Conservation (phyloP, 495 filamentous ascomycete genomes). For the Echria macrotheca region DNA sequence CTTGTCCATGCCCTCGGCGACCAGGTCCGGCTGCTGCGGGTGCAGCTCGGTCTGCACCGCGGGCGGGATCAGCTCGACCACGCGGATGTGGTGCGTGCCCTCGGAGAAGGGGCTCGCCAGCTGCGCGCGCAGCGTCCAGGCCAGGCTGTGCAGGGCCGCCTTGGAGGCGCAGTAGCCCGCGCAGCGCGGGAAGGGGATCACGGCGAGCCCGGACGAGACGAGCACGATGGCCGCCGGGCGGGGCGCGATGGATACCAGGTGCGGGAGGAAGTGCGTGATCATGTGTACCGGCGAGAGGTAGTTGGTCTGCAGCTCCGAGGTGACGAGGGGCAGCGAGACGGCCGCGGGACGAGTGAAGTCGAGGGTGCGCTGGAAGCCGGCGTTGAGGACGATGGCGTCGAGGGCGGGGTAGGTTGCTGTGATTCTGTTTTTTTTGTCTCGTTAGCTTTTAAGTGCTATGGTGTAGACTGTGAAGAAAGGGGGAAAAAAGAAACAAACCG, state of each 20-base stretch:
- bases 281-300: slow-evolving; percentile 60
- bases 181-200: slow-evolving; percentile 47
- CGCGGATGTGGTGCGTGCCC: slow-evolving; percentile 34
- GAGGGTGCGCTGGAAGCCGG: slow-evolving; percentile 52
- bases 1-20: slow-evolving; percentile 26
- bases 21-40: slow-evolving; percentile 43
- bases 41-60: slow-evolving; percentile 63
- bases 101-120: slow-evolving; percentile 26
- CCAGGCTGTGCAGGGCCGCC: slow-evolving; percentile 52
- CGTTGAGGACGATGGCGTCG: slow-evolving; percentile 53
- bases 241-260: slow-evolving; percentile 41
- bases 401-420: slow-evolving; percentile 51
- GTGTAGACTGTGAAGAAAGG: not conserved
- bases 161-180: slow-evolving; percentile 56
- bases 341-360: slow-evolving; percentile 56
- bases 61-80: slow-evolving; percentile 63
- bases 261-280: slow-evolving; percentile 57
- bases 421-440: no score
- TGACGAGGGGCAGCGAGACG: slow-evolving; percentile 48
- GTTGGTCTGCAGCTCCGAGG: slow-evolving; percentile 60
- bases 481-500: slow-evolving; percentile 29
- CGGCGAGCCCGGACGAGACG: slow-evolving; percentile 48
- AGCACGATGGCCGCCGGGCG: slow-evolving; percentile 39
- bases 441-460: slow-evolving; percentile 20
- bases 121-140: slow-evolving; percentile 56